These are phyloP conservation scores for Sextonia rubra DNA, from an alignment of 164 flowering plant genomes.

Conservation along the genomic window DNA sequence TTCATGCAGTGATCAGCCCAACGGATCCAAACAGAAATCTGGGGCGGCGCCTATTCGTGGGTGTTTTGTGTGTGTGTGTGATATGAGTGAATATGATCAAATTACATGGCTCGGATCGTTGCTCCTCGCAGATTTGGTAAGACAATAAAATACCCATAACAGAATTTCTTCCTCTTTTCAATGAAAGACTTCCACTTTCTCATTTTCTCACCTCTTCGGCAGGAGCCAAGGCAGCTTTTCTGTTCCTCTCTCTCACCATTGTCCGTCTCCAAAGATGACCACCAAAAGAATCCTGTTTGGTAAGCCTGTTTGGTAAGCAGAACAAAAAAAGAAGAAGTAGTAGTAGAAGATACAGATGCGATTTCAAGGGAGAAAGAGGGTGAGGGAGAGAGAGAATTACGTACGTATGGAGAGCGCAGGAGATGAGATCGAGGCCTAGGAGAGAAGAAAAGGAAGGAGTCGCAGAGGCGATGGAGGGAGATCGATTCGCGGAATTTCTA, in stretches of 20 bases:
- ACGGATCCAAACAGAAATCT: no score
- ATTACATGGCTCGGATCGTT: no score
- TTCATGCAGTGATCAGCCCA: no score
- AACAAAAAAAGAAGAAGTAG: background rate
- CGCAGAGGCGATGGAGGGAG: background rate
- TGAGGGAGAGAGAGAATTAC: background rate
- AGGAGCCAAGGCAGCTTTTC: conserved; percentile 47
- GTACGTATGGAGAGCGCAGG: background rate
- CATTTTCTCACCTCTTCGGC: conserved; percentile 41
- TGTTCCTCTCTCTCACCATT: conserved; percentile 58
- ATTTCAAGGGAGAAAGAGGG: background rate
- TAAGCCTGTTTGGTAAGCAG: background rate
- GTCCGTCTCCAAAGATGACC: background rate
- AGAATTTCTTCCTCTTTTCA: no score
- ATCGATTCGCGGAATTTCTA: conserved; percentile 1
- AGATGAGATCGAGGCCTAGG: conserved; percentile 5
- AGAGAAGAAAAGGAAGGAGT: background rate
- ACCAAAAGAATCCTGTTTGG: no score
- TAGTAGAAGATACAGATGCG: background rate
- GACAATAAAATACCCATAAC: no score
- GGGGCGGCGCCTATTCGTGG: no score
- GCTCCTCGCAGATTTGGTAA: no score
- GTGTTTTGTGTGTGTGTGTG: no score
- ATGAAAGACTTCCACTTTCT: background rate
- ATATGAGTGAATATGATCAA: no score